Conservation (phyloP, 768 basidiomycete genomes). For the Coprinopsis marcescibilis region DNA sequence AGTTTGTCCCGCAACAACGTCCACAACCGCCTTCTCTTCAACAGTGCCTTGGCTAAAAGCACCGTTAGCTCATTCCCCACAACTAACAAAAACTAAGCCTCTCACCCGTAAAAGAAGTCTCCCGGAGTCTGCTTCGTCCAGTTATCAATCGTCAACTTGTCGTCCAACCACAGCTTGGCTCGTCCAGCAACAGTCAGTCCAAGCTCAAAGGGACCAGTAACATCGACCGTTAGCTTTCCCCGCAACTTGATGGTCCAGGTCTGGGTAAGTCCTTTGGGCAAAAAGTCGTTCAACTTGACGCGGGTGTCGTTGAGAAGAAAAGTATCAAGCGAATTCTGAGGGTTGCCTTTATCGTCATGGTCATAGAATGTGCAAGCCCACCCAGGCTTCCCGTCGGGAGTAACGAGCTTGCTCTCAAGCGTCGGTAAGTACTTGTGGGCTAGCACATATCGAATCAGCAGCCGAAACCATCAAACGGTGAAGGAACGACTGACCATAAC, state of each 20-base stretch:
- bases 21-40: slow-evolving; percentile 51
- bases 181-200: slow-evolving; percentile 57
- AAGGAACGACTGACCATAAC: slow-evolving; percentile 42
- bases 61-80: background rate
- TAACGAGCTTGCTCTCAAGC: slow-evolving; percentile 53
- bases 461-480: background rate
- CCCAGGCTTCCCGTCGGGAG: slow-evolving; percentile 46
- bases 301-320: slow-evolving; percentile 54
- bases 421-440: slow-evolving; percentile 68
- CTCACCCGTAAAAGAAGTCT: slow-evolving; percentile 66
- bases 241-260: slow-evolving; percentile 54
- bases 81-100: slow-evolving; percentile 5
- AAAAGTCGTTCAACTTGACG: slow-evolving; percentile 61
- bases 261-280: slow-evolving; percentile 47
- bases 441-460: slow-evolving; percentile 17
- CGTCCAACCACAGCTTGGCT: slow-evolving; percentile 60
- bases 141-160: slow-evolving; percentile 58
- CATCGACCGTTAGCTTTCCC: slow-evolving; percentile 45
- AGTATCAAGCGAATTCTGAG: slow-evolving; percentile 37
- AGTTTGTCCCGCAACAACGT: slow-evolving; percentile 38
- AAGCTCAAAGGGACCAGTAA: slow-evolving; percentile 48
- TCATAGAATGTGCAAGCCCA: slow-evolving; percentile 64
- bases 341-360: slow-evolving; percentile 44
- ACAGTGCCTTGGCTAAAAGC: slow-evolving; percentile 50
- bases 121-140: slow-evolving; percentile 65